Base-by-base conservation (phyloP, 2,329 filamentous ascomycete genomes). In the Juglanconis oblonga region DNA sequence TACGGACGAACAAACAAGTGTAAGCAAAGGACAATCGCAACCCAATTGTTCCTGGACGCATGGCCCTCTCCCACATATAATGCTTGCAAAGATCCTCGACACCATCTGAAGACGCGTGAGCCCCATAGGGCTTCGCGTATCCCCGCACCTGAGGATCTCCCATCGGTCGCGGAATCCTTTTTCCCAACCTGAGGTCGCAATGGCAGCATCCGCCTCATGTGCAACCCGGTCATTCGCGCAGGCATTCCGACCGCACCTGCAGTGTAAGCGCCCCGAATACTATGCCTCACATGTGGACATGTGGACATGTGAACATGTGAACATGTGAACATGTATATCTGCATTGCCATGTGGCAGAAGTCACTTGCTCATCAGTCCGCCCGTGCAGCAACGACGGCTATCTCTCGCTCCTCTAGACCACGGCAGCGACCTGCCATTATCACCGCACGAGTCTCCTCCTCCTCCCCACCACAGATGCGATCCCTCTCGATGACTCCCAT, bases 191-290 rank as follows among this genome's bases (percentile, higher is more conserved):
- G 36, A 52, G 50, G 58, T 53, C 61, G 61, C 47, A 60, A 63
- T 63, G 61, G 59, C 58, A 40, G 57, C 44, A 17, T 2, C 44
- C n/a, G 48, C 61, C 42, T 56, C 55, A 44, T 57, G 58, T 58
- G 60, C 62, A 50, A 58, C 59, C 59, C 60, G 62, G 59, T 49
- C 56, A 32, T 54, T 63, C 58, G 59, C 56, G 17, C 59, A 63
- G 42, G 36, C 55, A 47, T 56, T 52, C 29, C 58, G 62, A 57
- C 58, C 59, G 42, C 56, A 56, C 52, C 62, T 63, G 62, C 62
- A 62, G 48, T 63, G 62, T 62, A 62, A 62, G 62, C 54, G 48
- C 44, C 49, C 55, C 50, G 10, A 33, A 32, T 24, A 48, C 35
- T 55, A 48, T 52, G 44, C 57, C 33, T 52, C 45, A n/a, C n/a